Conservation (phyloP, 2,329 filamentous ascomycete genomes). For the Beauveria varroae region DNA sequence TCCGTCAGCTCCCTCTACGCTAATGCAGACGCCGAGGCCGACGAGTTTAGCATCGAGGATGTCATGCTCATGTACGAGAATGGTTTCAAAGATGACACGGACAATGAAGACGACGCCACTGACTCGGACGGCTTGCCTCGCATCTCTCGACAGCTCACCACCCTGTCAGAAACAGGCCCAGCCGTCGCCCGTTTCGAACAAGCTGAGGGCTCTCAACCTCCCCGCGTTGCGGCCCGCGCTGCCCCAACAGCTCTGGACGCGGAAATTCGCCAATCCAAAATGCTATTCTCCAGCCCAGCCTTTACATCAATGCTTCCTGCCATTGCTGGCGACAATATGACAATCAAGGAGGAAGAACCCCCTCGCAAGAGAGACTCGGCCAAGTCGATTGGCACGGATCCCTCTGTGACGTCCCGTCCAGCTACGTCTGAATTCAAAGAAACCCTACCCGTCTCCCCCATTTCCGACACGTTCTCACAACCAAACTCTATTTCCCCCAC, state of each 20-base stretch:
- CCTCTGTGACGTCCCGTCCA: slow-evolving; percentile 24
- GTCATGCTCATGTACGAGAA: slow-evolving; percentile 64
- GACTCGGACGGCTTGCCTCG: slow-evolving; percentile 12
- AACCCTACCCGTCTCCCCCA: slow-evolving; percentile 13
- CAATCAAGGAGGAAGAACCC: slow-evolving; percentile 13
- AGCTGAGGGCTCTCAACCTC: slow-evolving; percentile 14
- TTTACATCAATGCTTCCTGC: slow-evolving; percentile 33
- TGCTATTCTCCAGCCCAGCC: slow-evolving; percentile 31
- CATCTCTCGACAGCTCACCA: slow-evolving; percentile 10
- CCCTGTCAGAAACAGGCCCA: slow-evolving; percentile 9
- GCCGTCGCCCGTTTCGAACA: not conserved
- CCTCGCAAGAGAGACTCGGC: slow-evolving; percentile 20
- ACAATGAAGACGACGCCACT: slow-evolving; percentile 28
- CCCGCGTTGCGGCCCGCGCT: slow-evolving; percentile 14
- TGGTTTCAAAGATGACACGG: slow-evolving; percentile 45
- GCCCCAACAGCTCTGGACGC: slow-evolving; percentile 26
- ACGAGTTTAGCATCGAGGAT: slow-evolving; percentile 56
- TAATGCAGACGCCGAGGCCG: slow-evolving; percentile 35
- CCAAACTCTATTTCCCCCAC: slow-evolving; percentile 7
- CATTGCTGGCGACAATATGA: slow-evolving; percentile 19
- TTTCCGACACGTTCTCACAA: slow-evolving; percentile 11
- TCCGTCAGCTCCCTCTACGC: slow-evolving; percentile 57
- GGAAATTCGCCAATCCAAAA: slow-evolving; percentile 32
- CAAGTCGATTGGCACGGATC: slow-evolving; percentile 44
- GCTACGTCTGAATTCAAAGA: slow-evolving; percentile 17